Evolutionary conservation across 208 protist genomes (phyloP), one percentile per base, ranked within the genome.

Genomic region (Naegleria lovaniensis): DNA sequence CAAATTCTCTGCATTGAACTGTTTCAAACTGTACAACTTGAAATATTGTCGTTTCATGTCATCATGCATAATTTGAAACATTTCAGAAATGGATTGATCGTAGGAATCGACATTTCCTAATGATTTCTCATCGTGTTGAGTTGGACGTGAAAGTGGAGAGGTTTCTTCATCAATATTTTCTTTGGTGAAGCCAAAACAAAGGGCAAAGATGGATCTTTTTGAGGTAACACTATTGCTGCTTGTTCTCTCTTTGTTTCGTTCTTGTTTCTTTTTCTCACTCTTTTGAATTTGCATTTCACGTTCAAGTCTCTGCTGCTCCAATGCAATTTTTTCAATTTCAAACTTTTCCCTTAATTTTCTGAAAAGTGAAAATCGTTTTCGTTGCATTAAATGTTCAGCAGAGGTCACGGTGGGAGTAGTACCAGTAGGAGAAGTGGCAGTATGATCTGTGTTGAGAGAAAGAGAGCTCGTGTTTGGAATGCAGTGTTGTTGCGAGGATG

Each of bases 11-110:
- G 67, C 67, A 36, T 79, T 79, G 29, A 79, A 79, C 9, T 79
- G 29, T 79, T 79, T 79, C 29, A 79, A 79, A 79, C 29, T 36
- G 36, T 36, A 79, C n/a, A 79, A 79, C n/a, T 79, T 79, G 29
- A 79, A 79, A 79, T 79, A 79, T 79, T 79, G 16, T 36, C 67
- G 67, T 79, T 79, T 79, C 55, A 67, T 67, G 13, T 67, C 55
- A 19, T 67, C 55, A 67, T 67, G 55, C 55, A 67, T 67, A 15
- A 67, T 29, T 67, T 67, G 55, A 67, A 22, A 67, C 55, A 67
- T 67, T 67, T 67, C 55, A 67, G 55, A 67, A 29, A 67, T 29
- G 22, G 11, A 29, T 29, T 29, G 11, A 2, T 67, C 55, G 19
- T 29, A 15, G 1, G 55, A 29, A 67, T 67, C 55, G 22, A 29